A percentile compares a stretch with the other conserved stretches of the same genome.
phyloP scores from a whole-genome alignment of 768 basidiomycete genomes.

The Crucibulum laeve region DNA sequence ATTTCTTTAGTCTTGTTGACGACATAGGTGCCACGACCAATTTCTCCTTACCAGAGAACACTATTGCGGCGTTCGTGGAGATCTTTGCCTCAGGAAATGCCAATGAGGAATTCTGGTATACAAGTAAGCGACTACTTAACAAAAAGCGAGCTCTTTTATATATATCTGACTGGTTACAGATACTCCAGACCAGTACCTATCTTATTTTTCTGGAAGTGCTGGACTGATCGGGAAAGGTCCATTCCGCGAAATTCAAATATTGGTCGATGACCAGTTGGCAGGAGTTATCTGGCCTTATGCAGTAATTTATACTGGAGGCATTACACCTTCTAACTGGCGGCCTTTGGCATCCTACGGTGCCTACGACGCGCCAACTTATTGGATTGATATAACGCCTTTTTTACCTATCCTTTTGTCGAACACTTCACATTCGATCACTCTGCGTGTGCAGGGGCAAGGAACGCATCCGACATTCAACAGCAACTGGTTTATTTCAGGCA shows the following conservation, averaged over 20 bases:
- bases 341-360: conserved; percentile 51
- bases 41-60: conserved; percentile 47
- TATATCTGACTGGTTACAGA: conserved; percentile 18
- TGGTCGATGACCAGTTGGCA: conserved; percentile 39
- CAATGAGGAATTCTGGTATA: conserved; percentile 57
- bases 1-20: conserved; percentile 23
- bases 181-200: conserved; percentile 45
- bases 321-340: conserved; percentile 36
- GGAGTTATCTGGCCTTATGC: conserved; percentile 41
- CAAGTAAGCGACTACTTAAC: conserved; percentile 28
- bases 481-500: conserved; percentile 49
- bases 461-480: conserved; percentile 47
- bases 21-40: conserved; percentile 28
- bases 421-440: conserved; percentile 45
- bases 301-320: conserved; percentile 34
- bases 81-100: conserved; percentile 56
- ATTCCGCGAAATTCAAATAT: conserved; percentile 57
- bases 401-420: conserved; percentile 41
- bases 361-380: conserved; percentile 60
- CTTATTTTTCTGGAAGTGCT: conserved; percentile 32
- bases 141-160: no score
- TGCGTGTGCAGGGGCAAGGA: conserved; percentile 56
- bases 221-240: conserved; percentile 46
- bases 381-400: conserved; percentile 61
- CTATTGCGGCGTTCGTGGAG: conserved; percentile 48